Evolutionary conservation across 2,329 filamentous ascomycete genomes (phyloP).

Genomic region (Penicillium sp.): DNA sequence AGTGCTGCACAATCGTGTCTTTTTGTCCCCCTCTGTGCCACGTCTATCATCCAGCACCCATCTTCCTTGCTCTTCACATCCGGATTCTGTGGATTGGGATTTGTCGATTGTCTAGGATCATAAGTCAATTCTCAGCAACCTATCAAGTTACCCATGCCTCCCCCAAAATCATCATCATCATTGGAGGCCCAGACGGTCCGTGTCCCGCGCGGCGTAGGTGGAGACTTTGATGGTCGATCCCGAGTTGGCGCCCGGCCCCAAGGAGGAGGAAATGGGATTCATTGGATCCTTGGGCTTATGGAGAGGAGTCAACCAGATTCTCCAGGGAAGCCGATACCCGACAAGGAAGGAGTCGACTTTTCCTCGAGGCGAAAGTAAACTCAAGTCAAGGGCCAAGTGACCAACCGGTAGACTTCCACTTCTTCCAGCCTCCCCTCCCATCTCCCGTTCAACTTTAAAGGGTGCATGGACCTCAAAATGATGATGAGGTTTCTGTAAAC

Average conservation of each 20-base stretch:
- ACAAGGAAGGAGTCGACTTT: slow-evolving; percentile 1
- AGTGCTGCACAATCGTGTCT: background rate
- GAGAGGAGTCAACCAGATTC: background rate
- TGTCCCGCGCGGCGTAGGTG: slow-evolving; percentile 13
- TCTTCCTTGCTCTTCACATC: background rate
- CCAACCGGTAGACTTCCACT: slow-evolving; percentile 3
- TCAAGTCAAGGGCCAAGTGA: background rate
- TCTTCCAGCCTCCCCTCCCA: background rate
- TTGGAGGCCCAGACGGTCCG: slow-evolving; percentile 11
- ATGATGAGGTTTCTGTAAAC: background rate
- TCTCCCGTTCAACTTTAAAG: background rate
- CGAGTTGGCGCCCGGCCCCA: background rate
- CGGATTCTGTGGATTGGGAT: background rate
- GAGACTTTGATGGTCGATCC: slow-evolving; percentile 13
- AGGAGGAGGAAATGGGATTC: background rate
- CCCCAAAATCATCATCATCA: background rate
- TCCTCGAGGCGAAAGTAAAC: background rate
- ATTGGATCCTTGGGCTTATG: background rate
- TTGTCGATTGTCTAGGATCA: background rate
- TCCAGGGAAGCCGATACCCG: background rate
- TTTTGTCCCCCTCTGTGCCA: background rate
- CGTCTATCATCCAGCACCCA: background rate
- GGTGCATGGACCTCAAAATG: background rate
- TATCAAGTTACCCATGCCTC: no score
- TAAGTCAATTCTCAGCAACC: background rate